These are phyloP conservation scores for Chlorokybus atmophyticus DNA, from an alignment of 139 green algal species.

Conservation along the genomic window DNA sequence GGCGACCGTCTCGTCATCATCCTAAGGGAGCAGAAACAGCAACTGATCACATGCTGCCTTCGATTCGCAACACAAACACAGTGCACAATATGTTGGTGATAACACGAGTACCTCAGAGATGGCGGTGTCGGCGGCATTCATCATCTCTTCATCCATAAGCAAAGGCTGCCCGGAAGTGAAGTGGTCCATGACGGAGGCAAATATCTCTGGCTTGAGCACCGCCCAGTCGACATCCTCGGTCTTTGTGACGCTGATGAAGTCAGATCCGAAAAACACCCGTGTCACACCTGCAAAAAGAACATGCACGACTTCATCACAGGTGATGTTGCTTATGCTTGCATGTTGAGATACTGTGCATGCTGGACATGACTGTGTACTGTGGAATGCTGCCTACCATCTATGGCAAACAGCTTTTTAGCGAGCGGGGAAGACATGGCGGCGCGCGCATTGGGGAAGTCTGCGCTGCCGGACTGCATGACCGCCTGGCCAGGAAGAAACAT, in stretches of 20 bases:
- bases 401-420: slow-evolving; percentile 46
- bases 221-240: slow-evolving; percentile 54
- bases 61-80: too few species aligned
- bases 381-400: slow-evolving; percentile 16
- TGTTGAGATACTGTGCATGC: neutral
- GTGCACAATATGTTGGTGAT: neutral
- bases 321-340: too few species aligned
- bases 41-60: slow-evolving; percentile 34
- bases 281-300: slow-evolving; percentile 26
- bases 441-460: slow-evolving; percentile 63
- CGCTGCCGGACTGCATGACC: slow-evolving; percentile 50
- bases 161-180: slow-evolving; percentile 64
- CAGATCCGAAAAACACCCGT: slow-evolving; percentile 81
- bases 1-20: slow-evolving; percentile 78
- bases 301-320: too few species aligned
- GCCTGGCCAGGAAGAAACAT: slow-evolving; percentile 87
- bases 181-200: slow-evolving; percentile 92
- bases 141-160: slow-evolving; percentile 34
- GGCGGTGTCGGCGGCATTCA: slow-evolving; percentile 8
- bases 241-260: slow-evolving; percentile 98
- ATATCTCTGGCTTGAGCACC: slow-evolving; percentile 80
- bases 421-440: slow-evolving; percentile 71
- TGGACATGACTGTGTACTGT: neutral
- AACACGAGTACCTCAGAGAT: slow-evolving; percentile 14
- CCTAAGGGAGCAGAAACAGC: slow-evolving; percentile 52